Percentiles rank a stretch among this genome's conserved stretches.
Conservation (phyloP, 331 rosid genomes). For the Stylosanthes scabra region DNA sequence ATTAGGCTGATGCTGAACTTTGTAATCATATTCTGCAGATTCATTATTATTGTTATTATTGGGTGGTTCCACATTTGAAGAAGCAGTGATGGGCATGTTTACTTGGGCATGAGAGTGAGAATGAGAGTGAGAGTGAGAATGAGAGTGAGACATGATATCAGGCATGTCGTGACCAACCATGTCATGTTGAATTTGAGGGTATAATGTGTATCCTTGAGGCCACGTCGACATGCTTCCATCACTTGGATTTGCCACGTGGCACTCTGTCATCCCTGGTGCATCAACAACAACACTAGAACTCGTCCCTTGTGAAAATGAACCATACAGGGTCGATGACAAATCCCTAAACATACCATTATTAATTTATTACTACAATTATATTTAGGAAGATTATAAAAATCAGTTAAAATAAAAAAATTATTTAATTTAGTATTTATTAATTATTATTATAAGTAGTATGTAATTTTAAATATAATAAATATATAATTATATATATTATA, state of each 20-base stretch:
- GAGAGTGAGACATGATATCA: conserved; percentile 49
- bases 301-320: conserved; percentile 72
- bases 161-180: conserved; percentile 54
- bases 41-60: conserved; percentile 30
- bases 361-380: no score
- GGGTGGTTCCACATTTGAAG: conserved; percentile 48
- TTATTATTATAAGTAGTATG: no score
- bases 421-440: no score
- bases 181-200: conserved; percentile 57
- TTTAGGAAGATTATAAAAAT: no score
- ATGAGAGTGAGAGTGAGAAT: no score
- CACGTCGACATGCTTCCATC: conserved; percentile 57
- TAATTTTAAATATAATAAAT: no score
- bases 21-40: conserved; percentile 45
- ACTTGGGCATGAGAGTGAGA: conserved; percentile 58
- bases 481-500: no score
- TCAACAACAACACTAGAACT: conserved; percentile 49
- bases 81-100: conserved; percentile 54
- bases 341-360: conserved; percentile 46
- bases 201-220: conserved; percentile 63
- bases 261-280: conserved; percentile 52
- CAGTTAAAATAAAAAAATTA: no score
- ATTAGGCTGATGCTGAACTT: conserved; percentile 48
- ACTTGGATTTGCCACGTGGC: conserved; percentile 50
- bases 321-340: conserved; percentile 55